Evolutionary conservation across 140 eudicot species (phyloP).

Genomic region (Erigeron philadelphicus): DNA sequence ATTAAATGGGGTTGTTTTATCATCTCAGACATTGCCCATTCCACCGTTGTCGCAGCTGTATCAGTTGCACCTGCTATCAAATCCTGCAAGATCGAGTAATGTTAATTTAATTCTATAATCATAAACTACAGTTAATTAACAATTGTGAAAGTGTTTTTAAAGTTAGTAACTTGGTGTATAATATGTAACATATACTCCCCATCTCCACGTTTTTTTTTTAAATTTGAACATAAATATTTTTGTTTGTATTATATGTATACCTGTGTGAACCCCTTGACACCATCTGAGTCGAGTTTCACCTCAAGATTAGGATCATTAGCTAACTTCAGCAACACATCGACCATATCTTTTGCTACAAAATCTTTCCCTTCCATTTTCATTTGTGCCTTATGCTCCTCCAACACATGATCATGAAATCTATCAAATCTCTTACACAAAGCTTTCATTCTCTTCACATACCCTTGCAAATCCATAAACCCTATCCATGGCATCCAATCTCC

Average conservation of each 20-base stretch:
- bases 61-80: slow-evolving; percentile 45
- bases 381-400: slow-evolving; percentile 42
- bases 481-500: slow-evolving; percentile 66
- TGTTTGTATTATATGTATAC: no score
- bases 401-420: slow-evolving; percentile 39
- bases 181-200: no score
- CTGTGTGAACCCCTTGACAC: slow-evolving; percentile 39
- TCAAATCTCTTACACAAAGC: slow-evolving; percentile 39
- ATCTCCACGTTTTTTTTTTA: no score
- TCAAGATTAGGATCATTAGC: slow-evolving; percentile 41
- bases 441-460: slow-evolving; percentile 54
- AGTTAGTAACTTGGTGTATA: no score
- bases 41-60: slow-evolving; percentile 36
- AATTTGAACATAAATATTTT: no score
- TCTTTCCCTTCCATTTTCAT: slow-evolving; percentile 24
- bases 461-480: slow-evolving; percentile 49
- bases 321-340: slow-evolving; percentile 43
- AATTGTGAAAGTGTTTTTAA: no score
- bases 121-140: no score
- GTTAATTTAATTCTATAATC: no score
- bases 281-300: slow-evolving; percentile 36
- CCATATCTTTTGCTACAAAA: slow-evolving; percentile 40
- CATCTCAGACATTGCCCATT: slow-evolving; percentile 53
- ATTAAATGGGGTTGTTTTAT: slow-evolving; percentile 32
- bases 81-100: slow-evolving; percentile 34